Percentiles rank a stretch among this genome's conserved stretches.
Conservation (phyloP, 2,329 filamentous ascomycete species). For the Curvularia hawaiiensis region DNA sequence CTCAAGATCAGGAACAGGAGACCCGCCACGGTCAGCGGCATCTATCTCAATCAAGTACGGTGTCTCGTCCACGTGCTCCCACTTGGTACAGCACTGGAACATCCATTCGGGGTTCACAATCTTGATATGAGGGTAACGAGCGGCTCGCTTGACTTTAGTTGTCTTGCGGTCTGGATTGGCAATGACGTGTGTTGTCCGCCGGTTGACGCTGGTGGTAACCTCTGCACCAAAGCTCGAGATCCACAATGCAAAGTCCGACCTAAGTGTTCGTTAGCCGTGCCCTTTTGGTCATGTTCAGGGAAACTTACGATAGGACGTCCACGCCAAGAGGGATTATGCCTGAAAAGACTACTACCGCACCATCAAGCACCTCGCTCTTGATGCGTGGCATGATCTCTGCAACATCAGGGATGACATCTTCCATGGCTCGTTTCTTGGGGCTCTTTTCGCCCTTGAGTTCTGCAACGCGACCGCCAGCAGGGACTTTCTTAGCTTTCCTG, state of each 20-base stretch:
- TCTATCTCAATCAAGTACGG: conserved; percentile 81
- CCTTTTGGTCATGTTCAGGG: too few species aligned
- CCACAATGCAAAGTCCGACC: conserved; percentile 85
- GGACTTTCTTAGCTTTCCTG: conserved; percentile 58
- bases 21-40: conserved; percentile 61
- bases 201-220: conserved; percentile 63
- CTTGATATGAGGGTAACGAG: conserved; percentile 77
- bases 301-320: conserved; percentile 66
- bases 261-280: conserved; percentile 31
- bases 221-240: conserved; percentile 83
- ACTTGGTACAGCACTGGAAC: conserved; percentile 80
- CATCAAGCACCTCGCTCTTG: conserved; percentile 76
- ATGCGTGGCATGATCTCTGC: conserved; percentile 82
- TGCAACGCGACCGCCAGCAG: conserved; percentile 54
- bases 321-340: conserved; percentile 85
- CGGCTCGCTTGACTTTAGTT: conserved; percentile 87
- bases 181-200: conserved; percentile 70
- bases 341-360: conserved; percentile 82
- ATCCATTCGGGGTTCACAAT: conserved; percentile 95
- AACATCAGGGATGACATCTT: conserved; percentile 76
- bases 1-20: conserved; percentile 48
- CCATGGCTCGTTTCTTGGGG: conserved; percentile 53
- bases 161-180: conserved; percentile 75
- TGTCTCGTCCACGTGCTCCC: conserved; percentile 78
- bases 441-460: conserved; percentile 58